Evolutionary conservation across 2,329 filamentous ascomycete genomes (phyloP).

Genomic region (Lasiodiplodia citricola): DNA sequence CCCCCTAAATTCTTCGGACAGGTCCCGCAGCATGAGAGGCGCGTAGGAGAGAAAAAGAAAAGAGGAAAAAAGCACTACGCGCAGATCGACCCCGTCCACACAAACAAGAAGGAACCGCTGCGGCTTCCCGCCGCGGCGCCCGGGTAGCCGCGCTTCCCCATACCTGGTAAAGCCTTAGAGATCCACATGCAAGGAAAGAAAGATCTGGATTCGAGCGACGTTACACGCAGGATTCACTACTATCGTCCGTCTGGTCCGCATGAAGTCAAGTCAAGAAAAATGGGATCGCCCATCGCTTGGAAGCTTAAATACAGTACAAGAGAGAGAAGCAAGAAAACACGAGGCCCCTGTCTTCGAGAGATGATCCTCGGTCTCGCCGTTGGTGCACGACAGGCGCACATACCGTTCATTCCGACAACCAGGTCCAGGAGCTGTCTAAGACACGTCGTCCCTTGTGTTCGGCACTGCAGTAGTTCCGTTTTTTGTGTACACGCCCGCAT

Average conservation of each 20-base stretch:
- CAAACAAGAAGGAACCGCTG: neutral
- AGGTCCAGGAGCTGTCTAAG: neutral
- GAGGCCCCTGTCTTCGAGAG: neutral
- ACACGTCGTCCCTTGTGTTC: neutral
- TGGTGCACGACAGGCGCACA: neutral
- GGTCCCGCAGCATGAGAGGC: neutral
- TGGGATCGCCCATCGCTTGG: neutral
- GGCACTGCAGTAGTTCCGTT: neutral
- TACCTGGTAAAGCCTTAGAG: neutral
- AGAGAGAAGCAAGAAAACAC: neutral
- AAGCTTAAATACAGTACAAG: neutral
- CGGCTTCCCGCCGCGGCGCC: neutral
- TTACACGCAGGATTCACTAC: neutral
- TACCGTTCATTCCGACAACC: neutral
- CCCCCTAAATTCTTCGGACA: neutral
- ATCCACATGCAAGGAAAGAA: neutral
- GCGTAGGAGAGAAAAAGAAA: neutral
- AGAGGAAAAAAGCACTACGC: neutral
- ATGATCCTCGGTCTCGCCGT: neutral
- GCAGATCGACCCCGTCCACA: neutral
- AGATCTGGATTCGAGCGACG: neutral
- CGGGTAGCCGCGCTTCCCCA: neutral
- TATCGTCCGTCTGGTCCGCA: neutral
- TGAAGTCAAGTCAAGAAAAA: neutral
- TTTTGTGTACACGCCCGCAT: too few species aligned